Conservation (phyloP, 306 rosid genomes). For the Medicago arabica region DNA sequence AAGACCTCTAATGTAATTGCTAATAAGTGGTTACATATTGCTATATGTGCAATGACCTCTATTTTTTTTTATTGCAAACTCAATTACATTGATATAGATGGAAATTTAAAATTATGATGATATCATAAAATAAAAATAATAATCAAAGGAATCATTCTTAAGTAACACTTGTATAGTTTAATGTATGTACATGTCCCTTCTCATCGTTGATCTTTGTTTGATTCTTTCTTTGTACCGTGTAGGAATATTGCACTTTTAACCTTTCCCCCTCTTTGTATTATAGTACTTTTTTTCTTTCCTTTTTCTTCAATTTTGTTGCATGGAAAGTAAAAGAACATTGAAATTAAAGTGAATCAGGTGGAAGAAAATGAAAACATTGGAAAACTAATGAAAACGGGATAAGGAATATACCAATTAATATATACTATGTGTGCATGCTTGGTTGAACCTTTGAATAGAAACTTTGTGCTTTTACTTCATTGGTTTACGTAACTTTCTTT, state of each 20-base stretch:
- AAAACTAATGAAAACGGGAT: background rate
- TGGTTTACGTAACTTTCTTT: slow-evolving; percentile 26
- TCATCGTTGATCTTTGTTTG: slow-evolving; percentile 40
- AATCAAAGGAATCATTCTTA: background rate
- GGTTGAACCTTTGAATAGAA: slow-evolving; percentile 26
- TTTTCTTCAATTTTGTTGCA: slow-evolving; percentile 29
- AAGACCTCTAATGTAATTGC: too few relatives aligned
- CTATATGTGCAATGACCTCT: too few relatives aligned
- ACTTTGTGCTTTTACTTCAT: slow-evolving; percentile 20
- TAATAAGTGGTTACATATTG: too few relatives aligned
- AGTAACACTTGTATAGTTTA: too few relatives aligned
- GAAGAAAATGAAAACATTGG: slow-evolving; percentile 40
- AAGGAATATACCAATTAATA: slow-evolving; percentile 9
- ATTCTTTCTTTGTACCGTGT: slow-evolving; percentile 33
- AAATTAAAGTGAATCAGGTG: slow-evolving; percentile 1
- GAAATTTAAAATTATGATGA: background rate
- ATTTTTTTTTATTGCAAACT: too few relatives aligned
- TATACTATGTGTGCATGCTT: slow-evolving; percentile 39
- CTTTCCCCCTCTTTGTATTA: slow-evolving; percentile 19
- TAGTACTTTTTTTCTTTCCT: background rate
- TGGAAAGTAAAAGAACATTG: slow-evolving; percentile 34
- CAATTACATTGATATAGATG: too few relatives aligned
- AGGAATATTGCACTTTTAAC: slow-evolving; percentile 31
- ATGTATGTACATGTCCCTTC: slow-evolving; percentile 25
- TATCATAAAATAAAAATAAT: background rate